Base-by-base conservation (phyloP, 1,284 basidiomycete genomes). In the Heliocybe sulcata region DNA sequence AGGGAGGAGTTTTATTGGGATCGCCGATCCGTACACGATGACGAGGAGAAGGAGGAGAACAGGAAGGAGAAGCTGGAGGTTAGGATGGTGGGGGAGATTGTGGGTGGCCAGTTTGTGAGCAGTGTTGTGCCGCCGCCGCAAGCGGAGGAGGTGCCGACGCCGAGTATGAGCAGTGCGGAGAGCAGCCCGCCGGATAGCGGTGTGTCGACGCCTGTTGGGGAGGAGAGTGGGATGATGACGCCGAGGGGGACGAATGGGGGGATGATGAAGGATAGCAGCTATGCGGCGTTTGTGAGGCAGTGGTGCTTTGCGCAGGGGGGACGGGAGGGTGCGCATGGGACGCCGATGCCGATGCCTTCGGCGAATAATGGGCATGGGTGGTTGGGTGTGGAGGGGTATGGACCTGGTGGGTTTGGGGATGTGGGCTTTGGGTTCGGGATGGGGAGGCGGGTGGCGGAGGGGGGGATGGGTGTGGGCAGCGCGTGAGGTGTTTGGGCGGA, bases 301-400 rank as follows among this genome's bases (percentile, higher is more conserved):
- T 87, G 85, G 85, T 87, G 85, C 65, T 87, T 87, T 64, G 82
- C 82, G 22, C 75, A 79, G 59, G 73, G 65, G 10, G 27, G 23
- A 16, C 47, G 14, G 9, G 23, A 8, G 45, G 11, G 19, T 20
- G 23, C 45, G 19, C 10, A 9, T 9, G 11, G 19, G 9, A 19
- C n/a, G 23, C 23, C 45, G 19, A 20, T 20, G n/a, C 19, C 45
- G 45, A 47, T 19, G 9, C 9, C 9, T 47, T 9, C 11, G 23
- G 11, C 9, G n/a, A 19, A 12, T n/a, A 23, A 11, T 23, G 2
- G 25, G 20, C n/a, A 29, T 26, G 27, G 22, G 11, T 25, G 47
- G 27, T 14, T 25, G 22, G 47, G 23, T 8, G 3, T 20, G 47
- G 16, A 49, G 4, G 47, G 47, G 27, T 25, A 8, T 49, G 47